Percentiles rank a stretch among this genome's conserved stretches.
phyloP scores from a whole-genome alignment of 192 early-diverging fungal genomes.

The Backusella macrospora region DNA sequence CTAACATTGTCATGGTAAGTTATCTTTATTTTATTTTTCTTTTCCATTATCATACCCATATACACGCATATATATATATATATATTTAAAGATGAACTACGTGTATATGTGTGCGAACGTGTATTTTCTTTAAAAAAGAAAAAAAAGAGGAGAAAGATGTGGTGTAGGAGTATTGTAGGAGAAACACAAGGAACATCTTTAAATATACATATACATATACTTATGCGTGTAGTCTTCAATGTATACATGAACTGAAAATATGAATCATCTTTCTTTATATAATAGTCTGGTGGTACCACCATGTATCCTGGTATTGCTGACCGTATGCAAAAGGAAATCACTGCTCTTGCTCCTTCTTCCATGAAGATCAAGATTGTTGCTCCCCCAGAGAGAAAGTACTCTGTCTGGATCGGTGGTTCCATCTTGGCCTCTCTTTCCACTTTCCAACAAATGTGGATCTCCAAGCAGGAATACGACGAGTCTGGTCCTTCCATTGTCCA shows the following conservation, averaged over 20 bases:
- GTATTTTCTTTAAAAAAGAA: no score
- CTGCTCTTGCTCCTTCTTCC: constrained; percentile 86
- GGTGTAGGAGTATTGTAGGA: background rate
- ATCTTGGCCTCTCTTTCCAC: constrained; percentile 94
- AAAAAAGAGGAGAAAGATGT: constrained; percentile 7
- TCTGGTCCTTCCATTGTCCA: constrained; percentile 61
- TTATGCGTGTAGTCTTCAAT: no score
- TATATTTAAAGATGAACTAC: no score
- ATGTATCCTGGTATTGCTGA: constrained; percentile 96
- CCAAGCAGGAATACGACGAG: constrained; percentile 49
- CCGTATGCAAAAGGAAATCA: constrained; percentile 96
- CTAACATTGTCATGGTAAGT: constrained; percentile 91
- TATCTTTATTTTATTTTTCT: constrained; percentile 95
- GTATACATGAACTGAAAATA: background rate
- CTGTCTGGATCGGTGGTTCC: constrained; percentile 98
- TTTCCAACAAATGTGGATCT: constrained; percentile 69
- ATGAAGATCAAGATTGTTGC: constrained; percentile 97
- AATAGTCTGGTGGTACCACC: constrained; percentile 89
- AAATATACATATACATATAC: background rate
- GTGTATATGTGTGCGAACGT: no score
- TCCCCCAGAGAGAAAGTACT: constrained; percentile 97
- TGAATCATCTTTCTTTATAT: no score
- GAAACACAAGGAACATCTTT: no score
- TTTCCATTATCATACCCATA: constrained; percentile 93
- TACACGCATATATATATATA: constrained; percentile 69